These are phyloP conservation scores for Phyllosticta paracitricarpa DNA, from an alignment of 2,329 filamentous ascomycete species.

Conservation along the genomic window DNA sequence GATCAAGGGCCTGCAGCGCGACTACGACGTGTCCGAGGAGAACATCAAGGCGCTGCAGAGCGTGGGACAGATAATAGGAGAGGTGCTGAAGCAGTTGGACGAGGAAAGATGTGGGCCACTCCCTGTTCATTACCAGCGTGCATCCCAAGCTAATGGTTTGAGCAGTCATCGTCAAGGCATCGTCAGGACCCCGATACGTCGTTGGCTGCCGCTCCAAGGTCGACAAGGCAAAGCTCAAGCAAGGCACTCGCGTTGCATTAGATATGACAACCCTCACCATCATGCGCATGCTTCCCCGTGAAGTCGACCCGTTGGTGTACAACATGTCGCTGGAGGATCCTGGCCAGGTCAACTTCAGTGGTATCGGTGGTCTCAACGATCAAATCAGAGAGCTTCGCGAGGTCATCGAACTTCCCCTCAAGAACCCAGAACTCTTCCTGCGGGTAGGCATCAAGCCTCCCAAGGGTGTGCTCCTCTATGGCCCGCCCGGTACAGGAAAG, in stretches of 20 bases:
- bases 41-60: constrained; percentile 99
- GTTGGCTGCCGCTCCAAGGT: constrained; percentile 98
- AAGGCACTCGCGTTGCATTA: constrained; percentile 91
- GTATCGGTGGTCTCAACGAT: constrained; percentile 95
- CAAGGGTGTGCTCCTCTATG: constrained; percentile 93
- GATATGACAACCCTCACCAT: constrained; percentile 99
- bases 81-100: constrained; percentile 96
- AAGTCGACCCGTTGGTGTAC: constrained; percentile 97
- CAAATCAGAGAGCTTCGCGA: constrained; percentile 96
- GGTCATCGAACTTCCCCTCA: constrained; percentile 93
- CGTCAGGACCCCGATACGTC: constrained; percentile 92
- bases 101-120: constrained; percentile 82
- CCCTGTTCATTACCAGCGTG: not conserved
- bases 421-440: constrained; percentile 96
- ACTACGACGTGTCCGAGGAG: constrained; percentile 94
- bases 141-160: constrained; percentile 2
- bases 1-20: constrained; percentile 89
- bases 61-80: constrained; percentile 97
- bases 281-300: constrained; percentile 98
- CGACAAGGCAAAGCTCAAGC: constrained; percentile 93
- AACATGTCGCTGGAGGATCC: constrained; percentile 99
- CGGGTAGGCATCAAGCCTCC: constrained; percentile 97
- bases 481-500: constrained; percentile 93
- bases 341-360: constrained; percentile 92
- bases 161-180: constrained; percentile 94